Evolutionary conservation across 2,329 filamentous ascomycete genomes (phyloP).

Genomic region (Boeremia exigua): DNA sequence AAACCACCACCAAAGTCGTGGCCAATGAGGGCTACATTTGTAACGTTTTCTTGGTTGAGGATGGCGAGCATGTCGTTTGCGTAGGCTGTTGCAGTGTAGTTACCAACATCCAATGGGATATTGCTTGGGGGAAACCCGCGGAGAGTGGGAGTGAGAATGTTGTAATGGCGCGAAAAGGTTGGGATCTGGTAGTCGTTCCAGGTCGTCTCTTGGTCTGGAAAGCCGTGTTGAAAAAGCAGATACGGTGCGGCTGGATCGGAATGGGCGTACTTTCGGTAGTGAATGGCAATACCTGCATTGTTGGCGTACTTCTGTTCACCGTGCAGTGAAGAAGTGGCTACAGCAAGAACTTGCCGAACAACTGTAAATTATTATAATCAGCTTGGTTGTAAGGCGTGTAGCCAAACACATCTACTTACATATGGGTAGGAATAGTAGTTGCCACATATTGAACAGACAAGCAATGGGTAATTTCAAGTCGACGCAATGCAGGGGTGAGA

Average conservation of each 20-base stretch:
- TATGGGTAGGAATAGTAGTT: neutral
- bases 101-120: neutral
- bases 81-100: neutral
- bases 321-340: neutral
- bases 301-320: neutral
- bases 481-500: too few species aligned
- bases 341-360: neutral
- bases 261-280: neutral
- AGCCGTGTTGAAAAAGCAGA: neutral
- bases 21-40: neutral
- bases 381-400: neutral
- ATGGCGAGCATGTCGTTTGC: neutral
- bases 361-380: neutral
- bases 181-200: neutral
- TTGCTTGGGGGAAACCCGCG: neutral
- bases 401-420: neutral
- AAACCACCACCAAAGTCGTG: neutral
- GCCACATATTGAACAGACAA: neutral
- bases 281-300: neutral
- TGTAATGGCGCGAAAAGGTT: neutral
- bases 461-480: too few species aligned
- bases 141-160: neutral
- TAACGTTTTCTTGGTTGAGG: neutral
- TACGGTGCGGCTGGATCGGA: neutral
- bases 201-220: neutral